Conservation (phyloP, 768 basidiomycete species). For the Kwoniella bestiolae region DNA sequence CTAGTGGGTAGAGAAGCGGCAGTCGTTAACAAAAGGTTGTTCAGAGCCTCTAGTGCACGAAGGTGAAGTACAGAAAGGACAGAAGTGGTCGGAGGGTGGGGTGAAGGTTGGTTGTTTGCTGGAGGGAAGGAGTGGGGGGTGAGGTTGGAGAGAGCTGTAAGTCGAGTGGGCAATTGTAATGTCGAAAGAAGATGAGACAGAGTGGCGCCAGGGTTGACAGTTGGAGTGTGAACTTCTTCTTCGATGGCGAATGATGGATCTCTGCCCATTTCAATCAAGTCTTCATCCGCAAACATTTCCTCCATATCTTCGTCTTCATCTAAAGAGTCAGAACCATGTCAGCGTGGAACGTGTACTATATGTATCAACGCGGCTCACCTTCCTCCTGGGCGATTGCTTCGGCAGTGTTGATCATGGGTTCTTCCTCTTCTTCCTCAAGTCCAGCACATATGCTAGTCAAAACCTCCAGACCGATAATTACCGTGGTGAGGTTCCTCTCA, state of each 20-base stretch:
- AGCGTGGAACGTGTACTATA: background rate
- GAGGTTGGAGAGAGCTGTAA: conserved; percentile 70
- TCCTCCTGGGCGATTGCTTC: conserved; percentile 21
- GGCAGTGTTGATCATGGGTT: conserved; percentile 22
- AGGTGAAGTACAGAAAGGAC: conserved; percentile 81
- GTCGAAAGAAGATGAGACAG: conserved; percentile 63
- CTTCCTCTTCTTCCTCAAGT: conserved; percentile 62
- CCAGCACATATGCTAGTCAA: conserved; percentile 86
- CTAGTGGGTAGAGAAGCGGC: conserved; percentile 58
- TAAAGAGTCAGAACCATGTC: conserved; percentile 9
- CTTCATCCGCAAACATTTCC: conserved; percentile 57
- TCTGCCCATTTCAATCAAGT: conserved; percentile 47
- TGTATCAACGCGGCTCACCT: conserved; percentile 18
- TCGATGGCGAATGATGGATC: conserved; percentile 44
- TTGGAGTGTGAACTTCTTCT: conserved; percentile 58
- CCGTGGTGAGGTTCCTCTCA: conserved; percentile 72
- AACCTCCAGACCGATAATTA: conserved; percentile 84
- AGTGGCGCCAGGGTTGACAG: conserved; percentile 54
- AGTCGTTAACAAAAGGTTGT: conserved; percentile 81
- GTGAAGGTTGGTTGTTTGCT: conserved; percentile 65
- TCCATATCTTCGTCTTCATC: conserved; percentile 53
- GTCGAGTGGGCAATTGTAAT: conserved; percentile 68
- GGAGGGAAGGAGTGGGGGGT: conserved; percentile 83
- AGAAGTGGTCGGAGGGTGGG: conserved; percentile 86
- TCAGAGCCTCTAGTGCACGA: conserved; percentile 83